Conservation (phyloP, 768 basidiomycete species). For the Pisolithus tinctorius region DNA sequence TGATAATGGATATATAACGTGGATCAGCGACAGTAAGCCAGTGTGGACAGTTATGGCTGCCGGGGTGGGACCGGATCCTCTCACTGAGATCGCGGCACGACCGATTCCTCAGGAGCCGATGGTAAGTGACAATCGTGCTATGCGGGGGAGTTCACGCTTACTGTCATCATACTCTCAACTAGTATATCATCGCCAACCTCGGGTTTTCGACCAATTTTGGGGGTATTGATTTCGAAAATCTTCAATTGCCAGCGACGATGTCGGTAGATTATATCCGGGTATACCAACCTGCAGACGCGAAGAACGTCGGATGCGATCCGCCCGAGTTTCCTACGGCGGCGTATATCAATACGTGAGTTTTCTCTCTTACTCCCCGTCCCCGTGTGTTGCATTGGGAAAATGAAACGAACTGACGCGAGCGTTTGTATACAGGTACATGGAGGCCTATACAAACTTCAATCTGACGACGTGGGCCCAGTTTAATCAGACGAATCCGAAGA, state of each 20-base stretch:
- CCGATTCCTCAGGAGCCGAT: conserved; percentile 67
- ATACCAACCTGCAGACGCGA: conserved; percentile 44
- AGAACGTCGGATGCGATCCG: conserved; percentile 67
- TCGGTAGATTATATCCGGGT: conserved; percentile 79
- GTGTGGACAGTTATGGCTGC: conserved; percentile 51
- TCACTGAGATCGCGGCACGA: conserved; percentile 48
- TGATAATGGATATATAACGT: conserved; percentile 56
- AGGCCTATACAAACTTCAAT: conserved; percentile 40
- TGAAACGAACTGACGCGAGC: too few relatives aligned
- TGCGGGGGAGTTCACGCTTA: not conserved
- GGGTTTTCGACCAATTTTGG: conserved; percentile 69
- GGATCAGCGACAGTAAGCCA: conserved; percentile 51
- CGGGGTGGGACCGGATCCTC: conserved; percentile 44
- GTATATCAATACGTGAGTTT: conserved; percentile 68
- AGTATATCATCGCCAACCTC: conserved; percentile 68
- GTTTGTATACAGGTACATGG: conserved; percentile 26
- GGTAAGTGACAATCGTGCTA: conserved; percentile 29
- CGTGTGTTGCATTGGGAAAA: not conserved
- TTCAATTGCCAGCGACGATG: conserved; percentile 57
- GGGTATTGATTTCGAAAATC: conserved; percentile 48
- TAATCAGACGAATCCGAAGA: conserved; percentile 55
- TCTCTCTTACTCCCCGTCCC: not conserved
- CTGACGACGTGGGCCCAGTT: conserved; percentile 41
- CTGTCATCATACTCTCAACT: not conserved
- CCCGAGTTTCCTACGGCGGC: conserved; percentile 60